Base-by-base conservation (phyloP, 2,329 filamentous ascomycete genomes). In the Epichloe gansuensis region DNA sequence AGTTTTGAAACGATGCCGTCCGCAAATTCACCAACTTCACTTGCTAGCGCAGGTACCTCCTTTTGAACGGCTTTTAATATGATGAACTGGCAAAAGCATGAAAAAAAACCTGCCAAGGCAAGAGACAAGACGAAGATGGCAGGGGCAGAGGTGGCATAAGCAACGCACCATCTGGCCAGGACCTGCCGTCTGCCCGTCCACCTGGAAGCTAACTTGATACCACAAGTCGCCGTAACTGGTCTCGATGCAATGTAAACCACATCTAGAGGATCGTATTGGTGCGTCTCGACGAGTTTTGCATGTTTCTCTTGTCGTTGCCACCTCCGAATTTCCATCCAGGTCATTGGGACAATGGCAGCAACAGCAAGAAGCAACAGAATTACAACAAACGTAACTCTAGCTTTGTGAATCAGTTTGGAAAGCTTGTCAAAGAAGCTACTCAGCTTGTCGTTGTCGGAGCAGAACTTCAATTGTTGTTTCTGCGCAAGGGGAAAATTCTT, bases 121-220 rank as follows among this genome's bases (percentile, higher is more conserved):
- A 96, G 80, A 5, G 85, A 84, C 6, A 96, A 76, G 5, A 96
- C 80, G 61, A 96, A 90, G n/a, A 96, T 73, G 17, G 89, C 90
- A 0, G 88, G 81, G 0, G 85, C 70, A 0, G 89, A 89, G 0
- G 89, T 95, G n/a, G 82, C 83, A 64, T 96, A 96, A 8, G 90
- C 87, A 56, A 93, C 74, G 50, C 81, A 80, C 89, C 90, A 96
- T 55, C 90, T 82, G 9, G 82, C 76, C 42, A 95, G 75, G 45
- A 87, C 78, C 65, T 89, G 84, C 49, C 80, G 77, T 58, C 84
- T 70, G 66, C 78, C 67, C 50, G 77, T 78, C 68, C 91, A 82
- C 53, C 73, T 76, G 49, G 76, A 77, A 6, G 86, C 80, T 21
- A 87, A 59, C 68, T 78, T 84, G 64, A 95, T 77, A 41, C 90